Conservation (phyloP, 1,284 basidiomycete genomes). For the Leccinum fuscescens region DNA sequence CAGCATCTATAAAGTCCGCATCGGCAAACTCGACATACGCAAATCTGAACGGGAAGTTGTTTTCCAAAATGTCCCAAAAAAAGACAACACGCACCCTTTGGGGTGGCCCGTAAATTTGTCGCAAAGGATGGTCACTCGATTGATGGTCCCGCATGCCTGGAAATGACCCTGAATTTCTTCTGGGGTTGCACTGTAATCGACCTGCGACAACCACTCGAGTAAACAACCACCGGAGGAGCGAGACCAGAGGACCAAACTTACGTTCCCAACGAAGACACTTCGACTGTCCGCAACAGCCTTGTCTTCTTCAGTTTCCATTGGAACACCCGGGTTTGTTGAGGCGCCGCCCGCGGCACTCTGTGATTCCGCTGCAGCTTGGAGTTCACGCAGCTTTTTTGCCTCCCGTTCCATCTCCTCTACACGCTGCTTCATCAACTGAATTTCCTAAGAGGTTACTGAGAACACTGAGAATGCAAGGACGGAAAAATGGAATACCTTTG, state of each 20-base stretch:
- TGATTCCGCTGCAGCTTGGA: conserved; percentile 85
- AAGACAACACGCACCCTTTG: conserved; percentile 73
- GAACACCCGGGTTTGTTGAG: conserved; percentile 40
- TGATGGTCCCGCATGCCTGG: conserved; percentile 96
- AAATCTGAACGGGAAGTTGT: conserved; percentile 56
- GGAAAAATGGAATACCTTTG: conserved; percentile 41
- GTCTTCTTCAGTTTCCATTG: conserved; percentile 77
- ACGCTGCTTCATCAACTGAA: conserved; percentile 87
- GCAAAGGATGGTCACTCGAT: conserved; percentile 98
- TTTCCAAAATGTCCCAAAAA: conserved; percentile 2
- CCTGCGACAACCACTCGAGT: conserved; percentile 48
- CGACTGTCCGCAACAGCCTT: conserved; percentile 78
- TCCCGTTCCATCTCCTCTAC: conserved; percentile 93
- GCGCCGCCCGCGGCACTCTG: conserved; percentile 42
- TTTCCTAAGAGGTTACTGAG: conserved; percentile 51
- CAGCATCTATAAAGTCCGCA: conserved; percentile 89
- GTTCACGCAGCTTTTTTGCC: conserved; percentile 84
- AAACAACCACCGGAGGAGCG: conserved; percentile 7
- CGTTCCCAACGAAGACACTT: conserved; percentile 97
- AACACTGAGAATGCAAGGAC: conserved; percentile 1
- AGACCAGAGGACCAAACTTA: conserved; percentile 44
- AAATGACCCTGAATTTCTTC: conserved; percentile 99
- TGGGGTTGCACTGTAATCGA: conserved; percentile 96
- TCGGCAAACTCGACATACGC: conserved; percentile 99
- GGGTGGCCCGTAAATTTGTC: conserved; percentile 99